Evolutionary conservation across 768 basidiomycete species (phyloP).

Genomic region (Xerocomellus amylosporus): DNA sequence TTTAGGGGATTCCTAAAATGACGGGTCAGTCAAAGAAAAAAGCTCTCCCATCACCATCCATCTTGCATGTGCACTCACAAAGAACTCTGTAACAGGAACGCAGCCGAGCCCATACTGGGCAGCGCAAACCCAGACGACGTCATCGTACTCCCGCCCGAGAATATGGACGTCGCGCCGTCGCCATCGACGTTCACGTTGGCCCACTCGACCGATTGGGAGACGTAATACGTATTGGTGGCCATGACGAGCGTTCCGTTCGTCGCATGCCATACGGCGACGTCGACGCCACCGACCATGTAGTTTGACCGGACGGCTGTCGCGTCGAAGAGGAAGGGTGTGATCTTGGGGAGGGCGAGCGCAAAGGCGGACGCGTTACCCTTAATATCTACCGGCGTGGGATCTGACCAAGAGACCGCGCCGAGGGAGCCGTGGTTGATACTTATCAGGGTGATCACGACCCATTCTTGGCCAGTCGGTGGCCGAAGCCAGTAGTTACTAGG

Average conservation of each 20-base stretch:
- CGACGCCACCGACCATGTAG: slow-evolving; percentile 40
- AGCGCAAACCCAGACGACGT: slow-evolving; percentile 18
- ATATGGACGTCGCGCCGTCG: background rate
- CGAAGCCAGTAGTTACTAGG: slow-evolving; percentile 55
- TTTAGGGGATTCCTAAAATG: background rate
- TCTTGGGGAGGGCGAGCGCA: slow-evolving; percentile 43
- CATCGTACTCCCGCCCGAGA: slow-evolving; percentile 12
- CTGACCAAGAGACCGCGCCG: slow-evolving; percentile 50
- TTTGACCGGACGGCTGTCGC: slow-evolving; percentile 41
- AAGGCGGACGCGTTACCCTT: slow-evolving; percentile 49
- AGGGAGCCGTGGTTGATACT: slow-evolving; percentile 70
- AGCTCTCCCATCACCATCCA: background rate
- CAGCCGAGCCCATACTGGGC: slow-evolving; percentile 19
- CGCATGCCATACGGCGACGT: slow-evolving; percentile 52
- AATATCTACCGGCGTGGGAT: slow-evolving; percentile 53
- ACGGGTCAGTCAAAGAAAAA: background rate
- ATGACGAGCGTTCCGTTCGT: slow-evolving; percentile 45
- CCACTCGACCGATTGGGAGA: slow-evolving; percentile 34
- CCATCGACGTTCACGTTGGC: slow-evolving; percentile 24
- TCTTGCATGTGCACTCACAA: slow-evolving; percentile 11
- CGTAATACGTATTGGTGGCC: slow-evolving; percentile 50
- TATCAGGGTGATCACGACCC: slow-evolving; percentile 61
- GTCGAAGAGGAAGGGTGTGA: slow-evolving; percentile 48
- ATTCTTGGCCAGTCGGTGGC: slow-evolving; percentile 67
- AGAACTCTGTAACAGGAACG: slow-evolving; percentile 9